Base-by-base conservation (phyloP, 257 asterid species). In the Parsonsia alboflavescens region DNA sequence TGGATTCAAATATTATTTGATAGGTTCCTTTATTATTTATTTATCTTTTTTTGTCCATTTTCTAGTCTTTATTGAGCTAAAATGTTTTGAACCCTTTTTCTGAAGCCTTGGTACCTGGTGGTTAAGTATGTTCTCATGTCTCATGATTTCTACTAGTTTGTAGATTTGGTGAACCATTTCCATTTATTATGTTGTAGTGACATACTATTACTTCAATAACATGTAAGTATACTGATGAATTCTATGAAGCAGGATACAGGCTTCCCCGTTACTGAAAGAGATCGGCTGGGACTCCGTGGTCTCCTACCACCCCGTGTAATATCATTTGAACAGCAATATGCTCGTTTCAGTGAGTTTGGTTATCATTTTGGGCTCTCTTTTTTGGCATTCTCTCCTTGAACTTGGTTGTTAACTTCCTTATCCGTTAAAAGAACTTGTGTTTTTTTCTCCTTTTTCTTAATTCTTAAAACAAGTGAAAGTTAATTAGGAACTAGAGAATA, bases 251-350 rank as follows among this genome's bases (percentile, higher is more conserved):
- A 95, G 99, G 99, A 95, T 78, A 95, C 99, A 6, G 99, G 93
- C 54, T 95, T 95, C 82, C 97, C 99, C 64, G 71, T 85, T 83
- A 92, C 97, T 0, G 98, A 95, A 84, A 90, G 99, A 88, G 98
- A 95, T 81, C 86, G 99, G 64, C 78, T 95, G 71, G 99, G 99
- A 57, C 89, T 92, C 17, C 98, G 99, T 16, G 99, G 99, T 74
- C 96, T 95, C 75, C 97, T 95, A 46, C 99, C 99, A 76, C 99
- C 99, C 71, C 96, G 99, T 61, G 96, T 95, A 15, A 92, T 95
- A 83, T 90, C 99, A 50, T 95, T 95, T 82, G 97, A 95, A 80
- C 98, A 95, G 79, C 99, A 95, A 77, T 95, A 95, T 84, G 89
- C 76, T 19, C 98, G 99, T 75, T 95, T 95, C 87, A 92, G 98